Evolutionary conservation across 2,329 filamentous ascomycete genomes (phyloP).

Genomic region (Exophiala mesophila): DNA sequence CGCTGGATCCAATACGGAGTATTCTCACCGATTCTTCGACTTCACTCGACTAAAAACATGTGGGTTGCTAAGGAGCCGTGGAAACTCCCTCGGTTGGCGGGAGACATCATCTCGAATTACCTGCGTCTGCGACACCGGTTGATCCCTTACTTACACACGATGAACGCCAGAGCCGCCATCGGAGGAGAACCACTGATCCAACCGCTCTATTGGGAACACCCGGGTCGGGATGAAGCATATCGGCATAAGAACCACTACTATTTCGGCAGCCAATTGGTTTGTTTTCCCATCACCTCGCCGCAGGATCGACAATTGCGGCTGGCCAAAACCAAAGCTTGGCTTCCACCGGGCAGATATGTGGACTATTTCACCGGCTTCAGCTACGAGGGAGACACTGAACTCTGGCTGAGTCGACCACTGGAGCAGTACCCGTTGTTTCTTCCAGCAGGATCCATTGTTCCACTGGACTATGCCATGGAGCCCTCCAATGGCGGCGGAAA

Average conservation of each 20-base stretch:
- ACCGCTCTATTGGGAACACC: conserved; percentile 60
- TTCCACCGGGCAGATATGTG: conserved; percentile 51
- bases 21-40: conserved; percentile 57
- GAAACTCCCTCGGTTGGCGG: conserved; percentile 47
- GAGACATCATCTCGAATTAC: conserved; percentile 45
- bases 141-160: conserved; percentile 57
- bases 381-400: conserved; percentile 53
- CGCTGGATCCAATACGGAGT: conserved; percentile 61
- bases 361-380: conserved; percentile 56
- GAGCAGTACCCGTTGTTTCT: conserved; percentile 52
- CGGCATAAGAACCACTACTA: conserved; percentile 53
- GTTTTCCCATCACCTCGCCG: conserved; percentile 53
- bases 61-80: conserved; percentile 62
- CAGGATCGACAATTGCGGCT: conserved; percentile 44
- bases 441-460: conserved; percentile 54
- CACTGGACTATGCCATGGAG: conserved; percentile 41
- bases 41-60: conserved; percentile 55
- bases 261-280: conserved; percentile 54
- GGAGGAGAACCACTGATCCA: conserved; percentile 51
- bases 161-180: conserved; percentile 46
- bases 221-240: conserved; percentile 51
- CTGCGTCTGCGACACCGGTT: conserved; percentile 54
- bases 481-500: not conserved
- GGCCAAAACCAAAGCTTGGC: conserved; percentile 50
- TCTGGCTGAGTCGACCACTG: conserved; percentile 50